A percentile compares a stretch with the other conserved stretches of the same genome.
phyloP scores from a whole-genome alignment of 306 rosid genomes.

The Citrullus amarus region DNA sequence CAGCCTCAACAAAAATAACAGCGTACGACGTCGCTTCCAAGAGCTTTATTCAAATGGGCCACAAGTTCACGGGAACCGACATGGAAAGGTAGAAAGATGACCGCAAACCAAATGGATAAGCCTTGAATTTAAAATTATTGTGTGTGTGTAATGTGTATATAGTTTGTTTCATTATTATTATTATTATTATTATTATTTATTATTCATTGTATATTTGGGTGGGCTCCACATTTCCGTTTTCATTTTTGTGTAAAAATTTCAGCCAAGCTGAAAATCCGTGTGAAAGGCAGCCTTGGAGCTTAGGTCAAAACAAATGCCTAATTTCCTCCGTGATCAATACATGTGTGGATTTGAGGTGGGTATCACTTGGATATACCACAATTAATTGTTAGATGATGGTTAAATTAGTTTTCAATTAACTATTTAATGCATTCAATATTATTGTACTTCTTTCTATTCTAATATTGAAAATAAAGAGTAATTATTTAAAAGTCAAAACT shows the following conservation, averaged over 20 bases:
- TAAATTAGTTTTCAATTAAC: no score
- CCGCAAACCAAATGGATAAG: no score
- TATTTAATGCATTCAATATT: no score
- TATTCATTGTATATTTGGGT: not conserved
- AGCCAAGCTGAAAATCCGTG: not conserved
- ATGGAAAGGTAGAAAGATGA: constrained; percentile 37
- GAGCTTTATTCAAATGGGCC: constrained; percentile 39
- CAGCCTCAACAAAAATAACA: not conserved
- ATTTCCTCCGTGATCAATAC: not conserved
- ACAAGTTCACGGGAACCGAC: constrained; percentile 20
- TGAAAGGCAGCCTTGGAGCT: not conserved
- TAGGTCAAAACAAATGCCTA: not conserved
- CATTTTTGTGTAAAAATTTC: not conserved
- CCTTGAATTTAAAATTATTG: no score
- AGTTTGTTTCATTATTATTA: not conserved
- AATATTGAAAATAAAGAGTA: no score
- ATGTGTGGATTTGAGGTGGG: no score
- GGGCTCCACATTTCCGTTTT: not conserved
- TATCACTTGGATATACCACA: no score
- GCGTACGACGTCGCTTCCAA: constrained; percentile 28
- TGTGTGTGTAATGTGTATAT: not conserved
- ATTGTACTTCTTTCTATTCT: no score
- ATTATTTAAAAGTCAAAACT: no score
- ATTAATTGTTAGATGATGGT: no score
- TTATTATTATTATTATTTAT: not conserved